Evolutionary conservation across 805 yeast genomes (phyloP).

Genomic region (Zygosaccharomyces pseudorouxii): DNA sequence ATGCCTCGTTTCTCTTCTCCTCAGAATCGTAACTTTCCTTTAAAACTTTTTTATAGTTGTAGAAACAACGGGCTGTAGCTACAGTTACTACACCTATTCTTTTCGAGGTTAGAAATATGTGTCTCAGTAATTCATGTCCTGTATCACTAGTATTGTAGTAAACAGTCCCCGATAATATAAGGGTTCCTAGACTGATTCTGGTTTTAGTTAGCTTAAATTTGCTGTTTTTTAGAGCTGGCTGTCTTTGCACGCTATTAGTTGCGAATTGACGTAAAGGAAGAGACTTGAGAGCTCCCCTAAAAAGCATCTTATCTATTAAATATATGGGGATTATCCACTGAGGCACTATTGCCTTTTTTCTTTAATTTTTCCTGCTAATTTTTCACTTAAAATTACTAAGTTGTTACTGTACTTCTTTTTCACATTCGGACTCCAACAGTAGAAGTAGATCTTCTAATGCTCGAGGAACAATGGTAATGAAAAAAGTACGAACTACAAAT

Average conservation of each 20-base stretch:
- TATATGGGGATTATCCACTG: background rate
- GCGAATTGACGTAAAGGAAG: slow-evolving; percentile 9
- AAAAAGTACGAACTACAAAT: background rate
- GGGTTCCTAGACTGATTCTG: slow-evolving; percentile 9
- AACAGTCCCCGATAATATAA: slow-evolving; percentile 17
- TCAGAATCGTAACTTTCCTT: slow-evolving; percentile 39
- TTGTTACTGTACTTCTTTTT: background rate
- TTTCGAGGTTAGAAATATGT: slow-evolving; percentile 36
- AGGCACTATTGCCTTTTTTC: background rate
- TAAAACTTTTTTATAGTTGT: slow-evolving; percentile 58
- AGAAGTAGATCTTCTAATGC: background rate
- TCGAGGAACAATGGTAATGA: background rate
- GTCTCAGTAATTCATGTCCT: slow-evolving; percentile 23
- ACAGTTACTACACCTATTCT: slow-evolving; percentile 59
- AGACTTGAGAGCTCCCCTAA: background rate
- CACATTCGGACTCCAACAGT: background rate
- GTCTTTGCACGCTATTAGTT: background rate
- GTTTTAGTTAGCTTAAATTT: slow-evolving; percentile 8
- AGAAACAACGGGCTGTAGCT: slow-evolving; percentile 72
- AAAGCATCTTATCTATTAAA: background rate
- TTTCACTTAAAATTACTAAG: background rate
- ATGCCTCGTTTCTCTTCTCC: slow-evolving; percentile 48
- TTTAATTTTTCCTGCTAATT: background rate
- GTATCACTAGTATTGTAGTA: slow-evolving; percentile 28
- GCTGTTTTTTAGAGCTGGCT: background rate